Conservation (phyloP, 2,329 filamentous ascomycete species). For the Arthroderma sp. region DNA sequence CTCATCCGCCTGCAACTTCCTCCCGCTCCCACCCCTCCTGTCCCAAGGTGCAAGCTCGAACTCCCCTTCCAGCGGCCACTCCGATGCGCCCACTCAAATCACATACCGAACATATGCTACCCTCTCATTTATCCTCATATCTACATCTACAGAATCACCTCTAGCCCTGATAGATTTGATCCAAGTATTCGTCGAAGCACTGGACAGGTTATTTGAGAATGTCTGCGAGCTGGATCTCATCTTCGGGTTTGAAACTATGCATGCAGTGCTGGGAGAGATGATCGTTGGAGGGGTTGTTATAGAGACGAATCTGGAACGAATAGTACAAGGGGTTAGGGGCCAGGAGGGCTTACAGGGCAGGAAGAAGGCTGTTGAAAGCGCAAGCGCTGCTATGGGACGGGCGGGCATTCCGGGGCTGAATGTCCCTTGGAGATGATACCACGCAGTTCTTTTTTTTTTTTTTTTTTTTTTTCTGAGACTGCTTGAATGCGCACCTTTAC, state of each 20-base stretch:
- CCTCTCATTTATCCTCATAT: conserved; percentile 96
- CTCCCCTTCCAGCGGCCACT: conserved; percentile 42
- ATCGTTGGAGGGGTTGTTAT: conserved; percentile 89
- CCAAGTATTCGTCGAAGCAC: conserved; percentile 91
- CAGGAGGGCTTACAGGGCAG: conserved; percentile 32
- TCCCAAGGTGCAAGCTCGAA: conserved; percentile 37
- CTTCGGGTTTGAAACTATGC: conserved; percentile 96
- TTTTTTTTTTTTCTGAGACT: background rate
- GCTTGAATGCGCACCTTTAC: background rate
- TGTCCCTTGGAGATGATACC: conserved; percentile 23
- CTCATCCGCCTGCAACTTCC: conserved; percentile 89
- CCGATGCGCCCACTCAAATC: conserved; percentile 85
- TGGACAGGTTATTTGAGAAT: conserved; percentile 93
- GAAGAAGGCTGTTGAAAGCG: conserved; percentile 31
- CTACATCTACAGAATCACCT: conserved; percentile 87
- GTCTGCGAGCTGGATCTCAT: conserved; percentile 97
- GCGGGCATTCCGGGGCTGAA: conserved; percentile 26
- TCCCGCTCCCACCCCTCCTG: conserved; percentile 60
- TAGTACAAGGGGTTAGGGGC: conserved; percentile 66
- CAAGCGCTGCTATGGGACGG: conserved; percentile 25
- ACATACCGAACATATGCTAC: conserved; percentile 98
- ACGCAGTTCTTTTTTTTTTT: background rate
- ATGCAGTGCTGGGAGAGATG: conserved; percentile 85
- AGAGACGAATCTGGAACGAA: conserved; percentile 78
- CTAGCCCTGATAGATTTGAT: conserved; percentile 92